Base-by-base conservation (phyloP, 768 basidiomycete genomes). In the Lactifluus subvellereus region DNA sequence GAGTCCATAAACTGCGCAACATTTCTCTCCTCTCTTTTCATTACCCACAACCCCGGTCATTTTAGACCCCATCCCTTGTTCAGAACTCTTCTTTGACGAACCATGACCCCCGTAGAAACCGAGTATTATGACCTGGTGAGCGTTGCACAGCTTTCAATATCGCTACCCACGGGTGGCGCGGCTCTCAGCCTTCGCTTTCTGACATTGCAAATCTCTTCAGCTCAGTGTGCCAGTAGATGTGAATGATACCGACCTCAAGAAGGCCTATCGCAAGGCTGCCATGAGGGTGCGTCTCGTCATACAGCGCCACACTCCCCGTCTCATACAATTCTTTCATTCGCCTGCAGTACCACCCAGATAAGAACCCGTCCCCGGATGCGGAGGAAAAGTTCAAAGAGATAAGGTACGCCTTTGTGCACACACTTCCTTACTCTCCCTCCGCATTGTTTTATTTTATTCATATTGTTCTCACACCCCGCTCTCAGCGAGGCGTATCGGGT, bases 371-470 rank as follows among this genome's bases (percentile, higher is more conserved):
- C 4, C 82, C 86, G n/a, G 92, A 93, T 70, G 97, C 96, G 1
- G 94, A 94, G 72, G 88, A 91, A 73, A 94, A 87, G 78, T 99
- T 99, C 79, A 96, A 98, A 76, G 91, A 97, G 51, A 91, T 99
- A 71, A 94, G 92, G 91, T 87, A 68, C 61, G 74, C 66, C 73
- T 9, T 35, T 37, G 20, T 40, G 27, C 27, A 27, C 27, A 27
- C 27, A 2, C 43, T 48, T 18, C 10, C 14, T 40, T 9, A 40
- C 0, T 18, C 6, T 47, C 22, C n/a, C 6, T 57, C 51, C 38
- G 5, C 22, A 10, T 45, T 10, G n/a, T n/a, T 53, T 58, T 16
- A 9, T n/a, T 53, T 58, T 16, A 9, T n/a, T 56, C 11, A 63
- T 58, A 27, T 27, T 27, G 2, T 27, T 27, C 27, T 27, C 27